Conservation (phyloP, 75 land plant genomes). For the Chamaecyparis obtusa region DNA sequence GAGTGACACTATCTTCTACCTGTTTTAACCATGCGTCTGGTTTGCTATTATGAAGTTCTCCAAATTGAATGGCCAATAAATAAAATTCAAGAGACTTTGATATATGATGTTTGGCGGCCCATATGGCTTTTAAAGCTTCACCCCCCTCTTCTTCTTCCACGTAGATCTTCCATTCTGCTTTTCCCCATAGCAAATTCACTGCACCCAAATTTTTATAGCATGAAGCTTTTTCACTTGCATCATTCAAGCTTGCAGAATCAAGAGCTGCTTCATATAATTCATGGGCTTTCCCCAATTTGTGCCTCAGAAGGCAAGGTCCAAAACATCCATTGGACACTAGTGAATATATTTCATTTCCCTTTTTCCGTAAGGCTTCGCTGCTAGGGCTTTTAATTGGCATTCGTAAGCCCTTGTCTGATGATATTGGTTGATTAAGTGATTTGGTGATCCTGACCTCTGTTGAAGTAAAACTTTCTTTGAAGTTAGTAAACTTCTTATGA, state of each 20-base stretch:
- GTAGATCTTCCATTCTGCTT: background rate
- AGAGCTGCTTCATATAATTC: background rate
- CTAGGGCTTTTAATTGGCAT: background rate
- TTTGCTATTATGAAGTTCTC: background rate
- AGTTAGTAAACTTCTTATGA: background rate
- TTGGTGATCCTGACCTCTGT: background rate
- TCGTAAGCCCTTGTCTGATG: background rate
- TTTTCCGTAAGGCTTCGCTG: background rate
- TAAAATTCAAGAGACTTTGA: background rate
- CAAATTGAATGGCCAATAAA: background rate
- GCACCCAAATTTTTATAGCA: constrained; percentile 1
- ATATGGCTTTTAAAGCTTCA: background rate
- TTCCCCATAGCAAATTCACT: background rate
- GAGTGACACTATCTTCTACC: background rate
- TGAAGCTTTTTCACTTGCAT: background rate
- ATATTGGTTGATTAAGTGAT: background rate
- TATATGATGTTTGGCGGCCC: background rate
- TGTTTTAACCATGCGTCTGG: background rate
- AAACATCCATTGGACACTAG: background rate
- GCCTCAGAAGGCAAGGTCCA: background rate
- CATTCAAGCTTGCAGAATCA: background rate
- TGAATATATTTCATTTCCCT: background rate
- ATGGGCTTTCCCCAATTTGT: background rate
- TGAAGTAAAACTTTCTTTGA: background rate
- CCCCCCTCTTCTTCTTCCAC: background rate